A percentile compares a stretch with the other conserved stretches of the same genome.
Evolutionary conservation across 345 rosid species (phyloP).

Genomic region (Psidium friedrichsthalianum): DNA sequence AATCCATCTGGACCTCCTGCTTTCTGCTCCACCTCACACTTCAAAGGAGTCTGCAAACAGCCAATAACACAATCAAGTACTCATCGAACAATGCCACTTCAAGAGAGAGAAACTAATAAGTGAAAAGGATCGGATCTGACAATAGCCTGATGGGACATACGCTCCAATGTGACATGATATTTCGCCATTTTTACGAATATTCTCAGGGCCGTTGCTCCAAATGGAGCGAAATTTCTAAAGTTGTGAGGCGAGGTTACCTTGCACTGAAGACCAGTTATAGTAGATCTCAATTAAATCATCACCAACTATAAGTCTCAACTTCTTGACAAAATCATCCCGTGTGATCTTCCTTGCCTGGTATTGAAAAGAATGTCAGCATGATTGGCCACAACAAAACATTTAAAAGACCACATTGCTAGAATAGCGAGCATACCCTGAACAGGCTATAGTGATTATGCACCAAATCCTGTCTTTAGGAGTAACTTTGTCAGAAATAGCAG

Average conservation of each 20-base stretch:
- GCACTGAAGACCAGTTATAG: conserved; percentile 65
- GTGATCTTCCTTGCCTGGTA: conserved; percentile 49
- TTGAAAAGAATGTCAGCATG: neutral
- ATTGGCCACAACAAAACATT: neutral
- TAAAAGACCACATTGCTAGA: neutral
- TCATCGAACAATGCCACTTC: neutral
- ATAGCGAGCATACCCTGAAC: conserved; percentile 42
- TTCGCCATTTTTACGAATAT: neutral
- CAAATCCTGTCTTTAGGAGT: conserved; percentile 38
- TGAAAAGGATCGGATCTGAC: neutral
- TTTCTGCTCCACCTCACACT: neutral
- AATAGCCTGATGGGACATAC: neutral
- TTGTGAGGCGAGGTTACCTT: conserved; percentile 22
- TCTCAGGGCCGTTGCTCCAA: neutral
- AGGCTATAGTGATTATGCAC: conserved; percentile 35
- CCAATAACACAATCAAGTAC: neutral
- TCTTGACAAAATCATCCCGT: conserved; percentile 64
- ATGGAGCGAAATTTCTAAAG: neutral
- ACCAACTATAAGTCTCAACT: conserved; percentile 60
- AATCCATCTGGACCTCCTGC: neutral
- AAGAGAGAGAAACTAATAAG: neutral
- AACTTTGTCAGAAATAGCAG: conserved; percentile 67
- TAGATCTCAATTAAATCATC: conserved; percentile 63
- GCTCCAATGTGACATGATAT: neutral
- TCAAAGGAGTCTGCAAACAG: neutral